Base-by-base conservation (phyloP, 1,284 basidiomycete species). In the Puccinia sorghi region DNA sequence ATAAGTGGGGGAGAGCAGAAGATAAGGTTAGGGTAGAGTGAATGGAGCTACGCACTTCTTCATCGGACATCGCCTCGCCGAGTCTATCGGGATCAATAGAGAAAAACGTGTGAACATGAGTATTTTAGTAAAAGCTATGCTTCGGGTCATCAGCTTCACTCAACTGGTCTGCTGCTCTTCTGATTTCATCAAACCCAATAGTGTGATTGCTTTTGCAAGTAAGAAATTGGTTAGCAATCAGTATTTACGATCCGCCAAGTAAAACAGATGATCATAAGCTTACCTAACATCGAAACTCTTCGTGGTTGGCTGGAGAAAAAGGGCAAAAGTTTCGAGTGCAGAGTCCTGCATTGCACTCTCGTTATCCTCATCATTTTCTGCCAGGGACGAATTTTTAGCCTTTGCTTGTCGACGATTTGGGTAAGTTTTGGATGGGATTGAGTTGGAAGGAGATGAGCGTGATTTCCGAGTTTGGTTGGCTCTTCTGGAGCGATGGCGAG, bases 61-160 rank as follows among this genome's bases (percentile, higher is more conserved):
- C 72, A 66, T 75, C 72, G 12, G 72, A 39, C 61, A 75, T 64
- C 17, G 59, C 66, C 27, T 75, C 72, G 4, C 72, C 72, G 20
- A 75, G 61, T 66, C 72, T 75, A 50, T 39, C 12, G 54, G 61
- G 9, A 2, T 41, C 2, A 27, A 59, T 52, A 48, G 20, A n/a
- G 5, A 46, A 50, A 50, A 2, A 37, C 20, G 39, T 48, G 15
- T 17, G 54, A 39, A 74, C 15, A 46, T 50, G 8, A 54, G 37
- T 48, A 48, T 48, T n/a, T 17, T 15, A 27, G 3, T 15, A 17
- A 41, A 1, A 15, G 3, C 6, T 48, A 67, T n/a, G 20, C 15
- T 37, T 52, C 43, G 17, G n/a, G 6, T 50, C 48, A 69, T 52
- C 39, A 20, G 3, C 11, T 46, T 25, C 48, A 63, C 72, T 75